Base-by-base conservation (phyloP, 2,329 filamentous ascomycete species). In the Mariannaea elegans region DNA sequence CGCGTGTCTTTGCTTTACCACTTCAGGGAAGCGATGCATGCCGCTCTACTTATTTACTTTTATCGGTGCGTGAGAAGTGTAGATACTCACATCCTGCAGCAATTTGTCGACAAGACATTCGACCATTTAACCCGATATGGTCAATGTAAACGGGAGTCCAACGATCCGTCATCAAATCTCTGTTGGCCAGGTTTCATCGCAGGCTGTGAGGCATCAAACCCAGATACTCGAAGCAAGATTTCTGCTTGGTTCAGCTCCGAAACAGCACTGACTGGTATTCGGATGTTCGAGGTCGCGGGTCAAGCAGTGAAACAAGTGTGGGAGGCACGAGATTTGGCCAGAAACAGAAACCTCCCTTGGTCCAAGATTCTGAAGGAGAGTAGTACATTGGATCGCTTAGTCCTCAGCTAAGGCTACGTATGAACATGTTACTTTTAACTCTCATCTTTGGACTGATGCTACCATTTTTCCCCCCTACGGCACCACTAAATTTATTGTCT, bases 71-170 rank as follows among this genome's bases (percentile, higher is more conserved):
- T 59, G 2, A 18, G 49, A 45, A 42, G 32, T 7, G 32, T 54
- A 6, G 48, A 53, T 24, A 51, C 56, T 2, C 41, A 52, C 29
- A 59, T 59, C 13, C 31, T 59, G 3, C 48, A 59, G n/a, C 56
- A 45, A n/a, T 59, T 52, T 16, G 56, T 59, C n/a, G 56, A 53
- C 16, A 59, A 54, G 16, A 59, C 56, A 1, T 47, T 59, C 19
- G 24, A 52, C 21, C 48, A 59, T 24, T 19, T 59, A 2, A 47
- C 23, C 9, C 18, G 24, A 7, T 59, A 52, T 8, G 56, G 48
- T 14, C 31, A 48, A 27, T 51, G 45, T 41, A 52, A 59, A 18
- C 44, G 56, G 4, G 44, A 49, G 21, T 48, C 36, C 56, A 50
- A 56, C 29, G 45, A 56, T 16, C 48, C 34, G 2, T 54, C 49